phyloP scores from a whole-genome alignment of 345 rosid genomes.

The Aethionema arabicum region DNA sequence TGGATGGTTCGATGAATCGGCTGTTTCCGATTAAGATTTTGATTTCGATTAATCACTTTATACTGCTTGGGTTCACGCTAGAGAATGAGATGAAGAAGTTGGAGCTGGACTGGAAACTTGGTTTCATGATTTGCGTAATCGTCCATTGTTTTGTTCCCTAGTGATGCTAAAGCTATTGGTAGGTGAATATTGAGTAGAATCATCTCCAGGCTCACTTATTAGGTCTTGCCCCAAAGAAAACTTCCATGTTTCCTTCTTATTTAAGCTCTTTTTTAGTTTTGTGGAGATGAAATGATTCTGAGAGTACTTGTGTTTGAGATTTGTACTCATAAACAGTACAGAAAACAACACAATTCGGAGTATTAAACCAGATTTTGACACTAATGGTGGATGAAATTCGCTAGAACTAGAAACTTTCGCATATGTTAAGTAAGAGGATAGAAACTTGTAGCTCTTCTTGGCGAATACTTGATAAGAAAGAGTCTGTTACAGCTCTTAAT shows the following conservation, averaged over 20 bases:
- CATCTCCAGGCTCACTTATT: conserved; percentile 4
- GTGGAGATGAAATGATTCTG: conserved; percentile 12
- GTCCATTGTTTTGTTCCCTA: conserved; percentile 1
- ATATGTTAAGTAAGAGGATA: not conserved
- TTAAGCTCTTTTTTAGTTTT: conserved; percentile 13
- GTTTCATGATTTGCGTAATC: conserved; percentile 10
- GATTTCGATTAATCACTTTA: conserved; percentile 7
- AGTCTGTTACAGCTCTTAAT: not conserved
- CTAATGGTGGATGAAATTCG: no score
- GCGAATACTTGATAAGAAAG: not conserved
- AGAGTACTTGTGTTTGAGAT: conserved; percentile 23
- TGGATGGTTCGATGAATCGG: not conserved
- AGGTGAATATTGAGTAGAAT: conserved; percentile 12
- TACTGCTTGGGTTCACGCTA: not conserved
- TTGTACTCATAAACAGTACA: conserved; percentile 1
- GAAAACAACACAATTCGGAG: not conserved
- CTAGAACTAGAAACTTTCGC: not conserved
- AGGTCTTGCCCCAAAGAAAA: not conserved
- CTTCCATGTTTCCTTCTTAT: not conserved
- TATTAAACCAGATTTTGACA: no score
- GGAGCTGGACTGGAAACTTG: conserved; percentile 2
- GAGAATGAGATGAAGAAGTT: conserved; percentile 15
- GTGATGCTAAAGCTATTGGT: conserved; percentile 3
- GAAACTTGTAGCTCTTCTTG: conserved; percentile 8
- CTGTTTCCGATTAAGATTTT: conserved; percentile 4